phyloP scores from a whole-genome alignment of 176 grass and related monocot genomes.

The Dactylis glomerata region DNA sequence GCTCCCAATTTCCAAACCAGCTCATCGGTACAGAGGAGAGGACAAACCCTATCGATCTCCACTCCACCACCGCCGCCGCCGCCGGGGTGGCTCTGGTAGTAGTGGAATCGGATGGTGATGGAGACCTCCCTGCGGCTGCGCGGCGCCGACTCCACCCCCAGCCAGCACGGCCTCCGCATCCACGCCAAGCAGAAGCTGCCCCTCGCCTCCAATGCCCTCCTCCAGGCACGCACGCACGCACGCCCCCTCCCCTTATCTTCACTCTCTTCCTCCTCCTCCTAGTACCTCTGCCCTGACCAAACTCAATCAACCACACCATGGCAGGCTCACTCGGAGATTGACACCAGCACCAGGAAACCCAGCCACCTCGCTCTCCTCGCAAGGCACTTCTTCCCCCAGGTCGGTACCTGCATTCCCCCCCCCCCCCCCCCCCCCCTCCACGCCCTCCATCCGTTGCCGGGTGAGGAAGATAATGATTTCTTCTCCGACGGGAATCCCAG shows the following conservation, averaged over 20 bases:
- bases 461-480: neutral
- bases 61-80: neutral
- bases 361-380: conserved; percentile 57
- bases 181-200: conserved; percentile 88
- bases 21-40: neutral
- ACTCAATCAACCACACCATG: neutral
- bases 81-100: neutral
- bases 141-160: neutral
- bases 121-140: conserved; percentile 86
- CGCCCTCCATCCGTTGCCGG: neutral
- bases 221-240: conserved; percentile 44
- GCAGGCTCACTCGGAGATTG: conserved; percentile 80
- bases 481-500: conserved; percentile 23
- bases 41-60: neutral
- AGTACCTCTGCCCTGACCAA: neutral
- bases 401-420: neutral
- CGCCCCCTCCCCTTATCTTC: neutral
- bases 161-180: conserved; percentile 49
- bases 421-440: neutral
- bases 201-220: conserved; percentile 49
- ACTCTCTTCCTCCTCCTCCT: neutral
- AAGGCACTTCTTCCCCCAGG: conserved; percentile 64
- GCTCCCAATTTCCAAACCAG: neutral
- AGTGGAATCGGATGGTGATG: conserved; percentile 33
- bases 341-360: conserved; percentile 41